phyloP scores from a whole-genome alignment of 1,284 basidiomycete genomes.

The Taiwanofungus camphoratus region DNA sequence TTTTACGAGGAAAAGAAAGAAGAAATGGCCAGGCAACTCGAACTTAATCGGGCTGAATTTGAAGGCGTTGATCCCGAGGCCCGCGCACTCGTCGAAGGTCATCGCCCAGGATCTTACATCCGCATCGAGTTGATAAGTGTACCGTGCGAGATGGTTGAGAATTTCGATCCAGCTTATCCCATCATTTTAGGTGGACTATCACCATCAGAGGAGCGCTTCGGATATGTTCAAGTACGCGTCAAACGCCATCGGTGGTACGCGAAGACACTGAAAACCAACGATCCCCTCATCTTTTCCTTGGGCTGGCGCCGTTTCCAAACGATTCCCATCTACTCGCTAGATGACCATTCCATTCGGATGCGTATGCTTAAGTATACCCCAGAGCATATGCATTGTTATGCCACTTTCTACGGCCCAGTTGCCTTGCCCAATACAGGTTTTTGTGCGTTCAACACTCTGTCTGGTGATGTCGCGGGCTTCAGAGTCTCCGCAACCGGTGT shows the following conservation, averaged over 20 bases:
- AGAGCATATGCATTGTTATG: constrained; percentile 99
- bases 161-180: constrained; percentile 91
- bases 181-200: constrained; percentile 93
- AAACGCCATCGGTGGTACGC: constrained; percentile 96
- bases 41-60: constrained; percentile 86
- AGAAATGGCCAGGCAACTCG: constrained; percentile 82
- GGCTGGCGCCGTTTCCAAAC: constrained; percentile 98
- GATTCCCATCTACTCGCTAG: constrained; percentile 91
- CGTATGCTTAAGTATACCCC: constrained; percentile 99
- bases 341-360: constrained; percentile 96
- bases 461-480: constrained; percentile 68
- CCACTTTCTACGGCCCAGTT: constrained; percentile 93
- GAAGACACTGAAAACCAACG: constrained; percentile 93
- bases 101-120: constrained; percentile 89
- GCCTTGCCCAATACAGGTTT: constrained; percentile 94
- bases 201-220: constrained; percentile 87
- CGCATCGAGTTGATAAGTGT: constrained; percentile 84
- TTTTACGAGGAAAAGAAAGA: constrained; percentile 93
- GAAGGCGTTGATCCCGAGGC: constrained; percentile 73
- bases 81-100: constrained; percentile 85
- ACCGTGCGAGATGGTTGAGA: constrained; percentile 88
- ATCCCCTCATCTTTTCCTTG: constrained; percentile 92
- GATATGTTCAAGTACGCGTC: constrained; percentile 91
- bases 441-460: constrained; percentile 91
- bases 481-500: constrained; percentile 92